Evolutionary conservation across 208 protist genomes (phyloP), one percentile per base, ranked within the genome.

Genomic region (Trypanosoma mega): DNA sequence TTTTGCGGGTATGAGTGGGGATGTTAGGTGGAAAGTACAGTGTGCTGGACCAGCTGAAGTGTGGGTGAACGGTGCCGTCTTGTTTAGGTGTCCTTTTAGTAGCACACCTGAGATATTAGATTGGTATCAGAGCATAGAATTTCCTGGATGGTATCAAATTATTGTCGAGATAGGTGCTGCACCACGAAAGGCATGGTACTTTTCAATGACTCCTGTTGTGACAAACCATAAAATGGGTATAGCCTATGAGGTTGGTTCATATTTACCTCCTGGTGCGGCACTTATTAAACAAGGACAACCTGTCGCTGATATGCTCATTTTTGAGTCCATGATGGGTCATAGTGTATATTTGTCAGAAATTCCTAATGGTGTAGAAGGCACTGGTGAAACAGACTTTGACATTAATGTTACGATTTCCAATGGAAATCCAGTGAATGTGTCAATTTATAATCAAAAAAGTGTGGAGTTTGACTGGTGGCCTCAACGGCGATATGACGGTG

Each of bases 121-220:
- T 2, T 57, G 31, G 31, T n/a, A 5, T 21, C 51, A 57, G 6
- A 1, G 12, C 45, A 1, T 45, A 26, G n/a, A n/a, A n/a, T 9
- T 2, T 26, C 8, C 31, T 43, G 51, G 51, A 57, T 57, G 51
- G 51, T 23, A 44, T 16, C 51, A 57, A 24, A 29, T 57, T 16
- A 29, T 57, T 6, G 51, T 57, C 2, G 45, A 57, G 21, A 29
- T 45, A 9, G 16, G 34, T 21, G 51, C 51, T 45, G 7, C 34
- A 44, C 18, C 0, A 20, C 0, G 30, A 6, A 45, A 45, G 0
- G 20, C 14, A 45, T 57, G 51, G 51, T 2, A 46, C 31, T 57
- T 57, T 27, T 45, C 51, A 57, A 57, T 57, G 33, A 29, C 51
- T 30, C 51, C 33, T 27, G 12, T 41, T 45, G 34, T 18, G 9